Evolutionary conservation across 441 rosid species (phyloP), one percentile per base, ranked within the genome.

Genomic region (Eruca vesicaria): DNA sequence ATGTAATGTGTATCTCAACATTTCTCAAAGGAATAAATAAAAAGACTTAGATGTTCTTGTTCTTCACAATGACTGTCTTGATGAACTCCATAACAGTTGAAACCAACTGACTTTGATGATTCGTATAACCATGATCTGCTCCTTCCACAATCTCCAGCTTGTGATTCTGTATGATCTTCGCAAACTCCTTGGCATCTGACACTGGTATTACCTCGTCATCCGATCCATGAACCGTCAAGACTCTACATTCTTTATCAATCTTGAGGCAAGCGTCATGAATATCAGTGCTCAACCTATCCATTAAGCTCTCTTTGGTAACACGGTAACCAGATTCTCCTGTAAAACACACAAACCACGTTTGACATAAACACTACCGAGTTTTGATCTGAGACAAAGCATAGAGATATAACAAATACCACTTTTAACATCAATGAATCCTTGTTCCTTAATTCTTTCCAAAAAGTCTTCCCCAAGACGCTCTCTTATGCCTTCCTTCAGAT

Each of bases 221-320:
- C 4, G 63, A 26, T 28, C 63, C 63, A 58, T 58, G 63, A 58
- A 58, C 63, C 19, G 63, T 58, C 20, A 58, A 58, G 2, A 58
- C 63, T 6, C 63, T 58, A 86, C 91, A 86, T 26, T 80, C 87
- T 77, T 82, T 82, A 73, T 80, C 86, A 60, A 87, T 84, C 70
- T 82, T 73, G 76, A 80, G 85, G 68, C 88, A 86, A 28, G 87
- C 84, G 75, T 84, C 85, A 43, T 75, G 86, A 84, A 89, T 87
- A 72, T 87, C 81, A 43, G 87, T 89, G 66, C 59, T 72, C 52
- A 89, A 79, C 66, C 88, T 85, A 20, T 85, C 92, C 75, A 26
- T 79, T 83, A 87, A 67, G 62, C 89, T 86, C 79, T 86, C 87
- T 63, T 69, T 55, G 0, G 90, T 82, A 66, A 86, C 86, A 29